These are phyloP conservation scores for Corinectria fuckeliana DNA, from an alignment of 2,329 filamentous ascomycete species.

Conservation along the genomic window DNA sequence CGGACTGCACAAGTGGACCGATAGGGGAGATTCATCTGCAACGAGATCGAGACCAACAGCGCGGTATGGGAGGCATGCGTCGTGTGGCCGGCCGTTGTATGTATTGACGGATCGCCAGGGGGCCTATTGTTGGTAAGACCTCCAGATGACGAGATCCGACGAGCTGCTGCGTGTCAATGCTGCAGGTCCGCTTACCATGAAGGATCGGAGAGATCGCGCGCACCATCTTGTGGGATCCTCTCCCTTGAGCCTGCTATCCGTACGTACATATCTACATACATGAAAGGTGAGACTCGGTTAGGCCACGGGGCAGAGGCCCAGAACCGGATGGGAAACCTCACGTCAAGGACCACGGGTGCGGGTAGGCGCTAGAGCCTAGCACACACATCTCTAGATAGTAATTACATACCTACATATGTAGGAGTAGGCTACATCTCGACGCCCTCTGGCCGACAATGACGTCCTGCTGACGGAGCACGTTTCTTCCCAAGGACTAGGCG, in stretches of 20 bases:
- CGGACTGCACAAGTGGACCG: constrained; percentile 17
- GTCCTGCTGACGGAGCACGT: constrained; percentile 20
- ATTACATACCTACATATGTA: too few relatives aligned
- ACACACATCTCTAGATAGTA: too few relatives aligned
- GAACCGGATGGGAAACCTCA: constrained; percentile 4
- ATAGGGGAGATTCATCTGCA: constrained; percentile 22
- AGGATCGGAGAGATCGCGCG: constrained; percentile 17
- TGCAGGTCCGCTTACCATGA: constrained; percentile 30
- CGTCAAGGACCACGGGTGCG: not conserved
- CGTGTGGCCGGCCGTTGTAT: too few relatives aligned
- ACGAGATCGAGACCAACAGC: constrained; percentile 28
- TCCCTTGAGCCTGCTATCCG: constrained; percentile 8
- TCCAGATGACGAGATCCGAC: constrained; percentile 26
- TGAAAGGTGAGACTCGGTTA: not conserved
- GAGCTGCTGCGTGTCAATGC: constrained; percentile 36
- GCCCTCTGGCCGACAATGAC: constrained; percentile 23
- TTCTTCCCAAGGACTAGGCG: constrained; percentile 12
- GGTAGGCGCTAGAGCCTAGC: not conserved
- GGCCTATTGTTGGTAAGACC: constrained; percentile 31
- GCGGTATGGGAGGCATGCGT: constrained; percentile 21
- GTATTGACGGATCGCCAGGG: constrained; percentile 36
- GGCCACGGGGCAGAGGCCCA: constrained; percentile 5
- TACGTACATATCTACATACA: too few relatives aligned
- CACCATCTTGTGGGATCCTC: constrained; percentile 8
- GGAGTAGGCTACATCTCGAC: too few relatives aligned